Base-by-base conservation (phyloP, 2,329 filamentous ascomycete genomes). In the Fusarium protoensiforme region DNA sequence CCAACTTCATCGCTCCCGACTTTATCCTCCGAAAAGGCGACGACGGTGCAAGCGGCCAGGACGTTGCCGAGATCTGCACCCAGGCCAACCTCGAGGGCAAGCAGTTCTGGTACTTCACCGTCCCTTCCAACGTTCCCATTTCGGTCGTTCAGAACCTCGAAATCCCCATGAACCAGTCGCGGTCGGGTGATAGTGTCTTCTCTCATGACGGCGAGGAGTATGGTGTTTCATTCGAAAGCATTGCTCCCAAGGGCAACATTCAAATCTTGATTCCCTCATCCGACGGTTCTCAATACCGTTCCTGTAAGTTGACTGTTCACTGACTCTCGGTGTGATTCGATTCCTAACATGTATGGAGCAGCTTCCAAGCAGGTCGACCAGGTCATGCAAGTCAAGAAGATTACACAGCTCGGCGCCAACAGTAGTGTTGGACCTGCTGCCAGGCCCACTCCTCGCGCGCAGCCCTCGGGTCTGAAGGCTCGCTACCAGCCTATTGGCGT, bases 71-170 rank as follows among this genome's bases (percentile, higher is more conserved):
- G 24, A 81, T 92, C 61, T 90, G 93, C 75, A 87, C 84, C 76
- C 85, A 88, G 65, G 86, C 87, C 63, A 88, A 89, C 75, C 80
- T 92, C 9, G 84, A 90, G 64, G 92, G 91, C 71, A 94, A 94
- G 84, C 91, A 95, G 79, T 85, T 95, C 67, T 95, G 93, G 93
- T 93, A 94, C 80, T 94, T 95, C 75, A 93, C 92, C 11, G 91
- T 92, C 5, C 93, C 93, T 3, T 88, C 90, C 7, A 90, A 89
- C 13, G 84, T 94, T 4, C 90, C 92, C n/a, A 87, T 95, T 65
- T 90, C 89, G 13, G 86, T 92, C 1, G 83, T 95, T 54, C 88
- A 91, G 78, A 87, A 91, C 72, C 84, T 94, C 69, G 87, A 91
- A 39, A 87, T 94, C 46, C 87, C 87, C 11, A 79, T 90, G 75